These are phyloP conservation scores for Podila horticola DNA, from an alignment of 192 early-diverging fungal species.

Conservation along the genomic window DNA sequence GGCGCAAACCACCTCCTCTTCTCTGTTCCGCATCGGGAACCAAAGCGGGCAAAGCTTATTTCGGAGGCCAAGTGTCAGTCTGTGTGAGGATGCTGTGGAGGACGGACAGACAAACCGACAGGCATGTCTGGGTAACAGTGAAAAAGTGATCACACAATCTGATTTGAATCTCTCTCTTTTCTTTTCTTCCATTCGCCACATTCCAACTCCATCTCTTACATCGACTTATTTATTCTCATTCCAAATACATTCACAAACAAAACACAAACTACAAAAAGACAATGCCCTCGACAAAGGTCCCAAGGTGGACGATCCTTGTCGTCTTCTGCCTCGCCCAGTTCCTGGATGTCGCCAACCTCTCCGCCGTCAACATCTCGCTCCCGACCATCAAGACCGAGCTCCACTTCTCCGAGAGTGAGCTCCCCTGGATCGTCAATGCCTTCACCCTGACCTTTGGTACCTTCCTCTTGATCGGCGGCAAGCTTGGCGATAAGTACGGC, in stretches of 20 bases:
- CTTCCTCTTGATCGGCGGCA: constrained; percentile 52
- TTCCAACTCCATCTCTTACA: neutral
- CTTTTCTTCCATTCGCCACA: constrained; percentile 8
- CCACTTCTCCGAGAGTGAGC: constrained; percentile 43
- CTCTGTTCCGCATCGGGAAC: no score
- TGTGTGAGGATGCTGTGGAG: no score
- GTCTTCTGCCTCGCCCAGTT: constrained; percentile 52
- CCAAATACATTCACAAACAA: neutral
- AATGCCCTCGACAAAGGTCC: constrained; percentile 15
- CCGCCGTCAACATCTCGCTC: constrained; percentile 56
- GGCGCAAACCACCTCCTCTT: no score
- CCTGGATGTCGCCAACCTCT: constrained; percentile 51
- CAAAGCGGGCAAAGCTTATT: no score
- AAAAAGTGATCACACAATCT: no score
- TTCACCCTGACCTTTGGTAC: constrained; percentile 55
- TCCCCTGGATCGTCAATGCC: constrained; percentile 54
- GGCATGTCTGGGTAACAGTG: no score
- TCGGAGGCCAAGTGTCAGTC: no score
- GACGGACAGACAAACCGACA: no score
- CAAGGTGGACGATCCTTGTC: constrained; percentile 43
- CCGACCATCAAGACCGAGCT: constrained; percentile 51
- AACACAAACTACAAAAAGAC: neutral
- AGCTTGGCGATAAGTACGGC: constrained; percentile 57
- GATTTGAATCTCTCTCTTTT: constrained; percentile 4
- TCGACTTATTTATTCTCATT: neutral